Evolutionary conservation across 225 moss, liverwort and hornwort genomes (phyloP).

Genomic region (Climacium dendroides): DNA sequence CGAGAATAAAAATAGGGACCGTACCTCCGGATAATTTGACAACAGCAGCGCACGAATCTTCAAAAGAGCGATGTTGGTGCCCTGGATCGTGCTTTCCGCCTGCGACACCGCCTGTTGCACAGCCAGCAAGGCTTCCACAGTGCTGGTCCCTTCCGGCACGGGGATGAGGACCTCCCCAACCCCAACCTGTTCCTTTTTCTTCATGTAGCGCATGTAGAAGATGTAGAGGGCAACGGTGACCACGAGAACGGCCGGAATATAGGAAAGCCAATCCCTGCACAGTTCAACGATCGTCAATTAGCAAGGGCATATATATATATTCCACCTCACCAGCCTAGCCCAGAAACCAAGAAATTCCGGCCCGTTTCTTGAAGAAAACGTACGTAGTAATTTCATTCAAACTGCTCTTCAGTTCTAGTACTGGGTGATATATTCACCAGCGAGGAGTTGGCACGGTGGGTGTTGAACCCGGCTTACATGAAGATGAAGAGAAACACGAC

Average conservation of each 20-base stretch:
- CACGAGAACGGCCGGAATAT: constrained; percentile 45
- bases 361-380: neutral
- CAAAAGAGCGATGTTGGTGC: constrained; percentile 56
- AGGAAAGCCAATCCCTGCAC: constrained; percentile 60
- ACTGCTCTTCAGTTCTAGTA: neutral
- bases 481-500: constrained; percentile 55
- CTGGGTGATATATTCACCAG: neutral
- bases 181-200: constrained; percentile 36
- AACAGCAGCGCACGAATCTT: constrained; percentile 69
- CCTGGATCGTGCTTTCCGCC: constrained; percentile 56
- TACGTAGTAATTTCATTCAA: neutral
- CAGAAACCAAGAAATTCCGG: neutral
- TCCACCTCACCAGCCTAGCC: neutral
- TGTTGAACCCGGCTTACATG: constrained; percentile 24
- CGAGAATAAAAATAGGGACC: neutral
- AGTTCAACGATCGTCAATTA: neutral
- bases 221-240: constrained; percentile 35
- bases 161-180: constrained; percentile 63
- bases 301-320: neutral
- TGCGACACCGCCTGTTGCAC: constrained; percentile 77
- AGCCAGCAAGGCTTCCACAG: constrained; percentile 78
- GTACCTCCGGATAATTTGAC: constrained; percentile 73
- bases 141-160: constrained; percentile 66
- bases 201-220: constrained; percentile 49
- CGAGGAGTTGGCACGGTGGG: neutral